Percentiles rank a stretch among this genome's conserved stretches.
Conservation (phyloP, 2,329 filamentous ascomycete species). For the Exophiala alcalophila region DNA sequence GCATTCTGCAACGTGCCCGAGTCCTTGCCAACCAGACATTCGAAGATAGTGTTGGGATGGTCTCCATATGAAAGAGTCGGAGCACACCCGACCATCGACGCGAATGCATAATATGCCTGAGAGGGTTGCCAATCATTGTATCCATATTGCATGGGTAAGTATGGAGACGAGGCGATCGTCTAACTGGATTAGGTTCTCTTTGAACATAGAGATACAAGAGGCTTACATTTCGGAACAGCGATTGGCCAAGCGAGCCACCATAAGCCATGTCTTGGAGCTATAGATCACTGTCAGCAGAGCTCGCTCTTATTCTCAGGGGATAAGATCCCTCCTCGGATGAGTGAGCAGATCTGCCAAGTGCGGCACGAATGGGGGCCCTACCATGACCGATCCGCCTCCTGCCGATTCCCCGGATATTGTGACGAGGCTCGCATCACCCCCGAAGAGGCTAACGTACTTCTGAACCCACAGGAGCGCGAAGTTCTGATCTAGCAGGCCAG, state of each 20-base stretch:
- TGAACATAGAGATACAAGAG: neutral
- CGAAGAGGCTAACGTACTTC: conserved; percentile 55
- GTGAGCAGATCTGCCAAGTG: no score
- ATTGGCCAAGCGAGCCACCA: conserved; percentile 42
- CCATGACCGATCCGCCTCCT: conserved; percentile 45
- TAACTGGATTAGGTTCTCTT: conserved; percentile 18
- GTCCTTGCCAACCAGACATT: conserved; percentile 42
- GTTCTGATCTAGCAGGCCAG: conserved; percentile 62
- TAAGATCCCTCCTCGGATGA: neutral
- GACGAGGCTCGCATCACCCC: conserved; percentile 50
- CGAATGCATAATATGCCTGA: conserved; percentile 48
- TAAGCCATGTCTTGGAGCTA: conserved; percentile 55
- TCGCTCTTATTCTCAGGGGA: neutral
- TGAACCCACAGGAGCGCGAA: conserved; percentile 61
- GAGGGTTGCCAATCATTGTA: conserved; percentile 49
- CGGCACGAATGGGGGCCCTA: no score
- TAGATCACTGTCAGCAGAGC: conserved; percentile 40
- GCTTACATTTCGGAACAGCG: conserved; percentile 38
- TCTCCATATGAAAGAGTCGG: conserved; percentile 32
- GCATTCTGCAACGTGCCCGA: conserved; percentile 40
- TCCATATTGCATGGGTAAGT: conserved; percentile 54
- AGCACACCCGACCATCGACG: conserved; percentile 41
- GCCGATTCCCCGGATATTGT: conserved; percentile 53
- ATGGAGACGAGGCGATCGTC: conserved; percentile 48
- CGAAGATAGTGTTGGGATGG: conserved; percentile 38